A percentile compares a stretch with the other conserved stretches of the same genome.
phyloP scores from a whole-genome alignment of 2,329 filamentous ascomycete species.

The Alternaria alternata region DNA sequence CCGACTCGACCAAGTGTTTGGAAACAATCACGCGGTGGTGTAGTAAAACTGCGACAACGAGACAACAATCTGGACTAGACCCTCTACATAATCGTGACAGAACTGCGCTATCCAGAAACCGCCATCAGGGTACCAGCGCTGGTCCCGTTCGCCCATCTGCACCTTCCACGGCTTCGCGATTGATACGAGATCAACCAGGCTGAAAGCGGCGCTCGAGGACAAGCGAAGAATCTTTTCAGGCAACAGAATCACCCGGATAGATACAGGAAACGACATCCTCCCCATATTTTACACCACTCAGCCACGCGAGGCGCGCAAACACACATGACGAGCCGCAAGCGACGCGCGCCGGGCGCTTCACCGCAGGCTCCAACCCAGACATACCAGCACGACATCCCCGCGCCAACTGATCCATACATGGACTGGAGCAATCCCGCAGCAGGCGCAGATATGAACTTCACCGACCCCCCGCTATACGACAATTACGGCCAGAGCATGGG shows the following conservation, averaged over 20 bases:
- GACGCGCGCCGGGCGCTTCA: constrained; percentile 74
- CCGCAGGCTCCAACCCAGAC: constrained; percentile 66
- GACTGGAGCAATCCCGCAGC: constrained; percentile 45
- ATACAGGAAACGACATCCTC: neutral
- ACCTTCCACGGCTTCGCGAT: constrained; percentile 5
- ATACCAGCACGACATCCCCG: constrained; percentile 58
- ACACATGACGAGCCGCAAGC: constrained; percentile 65
- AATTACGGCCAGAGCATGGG: constrained; percentile 29
- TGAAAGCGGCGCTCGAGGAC: constrained; percentile 5
- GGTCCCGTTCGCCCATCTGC: neutral
- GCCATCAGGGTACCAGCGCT: neutral
- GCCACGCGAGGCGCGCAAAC: constrained; percentile 7
- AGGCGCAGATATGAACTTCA: constrained; percentile 40
- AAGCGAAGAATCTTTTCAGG: constrained; percentile 10
- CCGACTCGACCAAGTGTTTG: constrained; percentile 21
- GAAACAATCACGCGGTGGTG: constrained; percentile 20
- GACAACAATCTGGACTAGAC: constrained; percentile 18
- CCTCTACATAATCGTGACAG: constrained; percentile 22
- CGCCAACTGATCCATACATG: constrained; percentile 46
- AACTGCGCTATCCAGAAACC: neutral
- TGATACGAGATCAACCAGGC: constrained; percentile 9
- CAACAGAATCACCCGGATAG: constrained; percentile 11
- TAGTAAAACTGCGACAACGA: constrained; percentile 25
- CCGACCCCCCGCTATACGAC: constrained; percentile 51
- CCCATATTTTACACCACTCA: neutral